Evolutionary conservation across 2,329 filamentous ascomycete genomes (phyloP).

Genomic region (Neofusicoccum parvum): DNA sequence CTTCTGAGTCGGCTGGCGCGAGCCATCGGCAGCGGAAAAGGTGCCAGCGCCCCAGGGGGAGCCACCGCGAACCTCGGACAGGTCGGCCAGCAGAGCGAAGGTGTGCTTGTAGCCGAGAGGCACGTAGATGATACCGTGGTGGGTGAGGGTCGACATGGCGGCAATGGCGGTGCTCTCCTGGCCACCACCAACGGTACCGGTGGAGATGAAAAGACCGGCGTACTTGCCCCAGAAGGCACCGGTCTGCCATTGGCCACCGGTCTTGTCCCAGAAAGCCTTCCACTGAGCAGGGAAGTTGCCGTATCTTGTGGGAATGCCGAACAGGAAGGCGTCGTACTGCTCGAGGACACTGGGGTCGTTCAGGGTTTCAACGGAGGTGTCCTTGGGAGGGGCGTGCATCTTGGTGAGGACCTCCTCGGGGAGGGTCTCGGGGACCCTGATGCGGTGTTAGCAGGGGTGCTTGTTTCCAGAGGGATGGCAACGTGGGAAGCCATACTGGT

Average conservation of each 20-base stretch:
- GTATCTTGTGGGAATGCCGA: constrained; percentile 94
- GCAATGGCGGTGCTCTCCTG: constrained; percentile 87
- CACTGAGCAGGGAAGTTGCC: constrained; percentile 97
- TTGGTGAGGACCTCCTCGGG: constrained; percentile 78
- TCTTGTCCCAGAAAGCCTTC: constrained; percentile 92
- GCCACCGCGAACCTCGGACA: constrained; percentile 82
- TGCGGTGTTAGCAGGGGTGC: constrained; percentile 15
- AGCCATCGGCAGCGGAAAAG: constrained; percentile 77
- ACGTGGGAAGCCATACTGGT: constrained; percentile 60
- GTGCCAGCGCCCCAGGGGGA: constrained; percentile 93
- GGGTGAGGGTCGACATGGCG: constrained; percentile 80
- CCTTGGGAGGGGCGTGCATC: constrained; percentile 87
- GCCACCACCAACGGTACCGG: constrained; percentile 81
- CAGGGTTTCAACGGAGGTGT: constrained; percentile 63
- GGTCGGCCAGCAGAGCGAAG: constrained; percentile 70
- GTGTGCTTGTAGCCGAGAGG: constrained; percentile 86
- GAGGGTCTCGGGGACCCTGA: constrained; percentile 81
- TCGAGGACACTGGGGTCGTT: constrained; percentile 65
- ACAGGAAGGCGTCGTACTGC: constrained; percentile 82
- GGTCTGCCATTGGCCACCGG: constrained; percentile 77
- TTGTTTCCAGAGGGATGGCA: not conserved
- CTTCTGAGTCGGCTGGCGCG: constrained; percentile 72
- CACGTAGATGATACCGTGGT: constrained; percentile 97
- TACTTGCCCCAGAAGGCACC: constrained; percentile 86
- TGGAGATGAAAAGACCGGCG: constrained; percentile 87